phyloP scores from a whole-genome alignment of 805 yeast species.

The Myxozyma udenii region DNA sequence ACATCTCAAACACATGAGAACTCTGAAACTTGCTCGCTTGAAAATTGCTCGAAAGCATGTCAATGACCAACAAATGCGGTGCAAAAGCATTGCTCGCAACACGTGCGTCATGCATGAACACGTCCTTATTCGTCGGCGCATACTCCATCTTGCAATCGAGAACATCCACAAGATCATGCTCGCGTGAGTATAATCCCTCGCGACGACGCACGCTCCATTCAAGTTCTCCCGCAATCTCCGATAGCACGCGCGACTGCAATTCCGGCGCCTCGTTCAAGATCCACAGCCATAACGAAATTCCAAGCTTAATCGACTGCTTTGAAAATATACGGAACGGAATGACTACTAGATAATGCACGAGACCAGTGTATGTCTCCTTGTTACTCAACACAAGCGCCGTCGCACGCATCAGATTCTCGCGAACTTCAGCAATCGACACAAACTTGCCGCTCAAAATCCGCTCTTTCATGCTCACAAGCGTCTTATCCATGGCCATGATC shows the following conservation, averaged over 20 bases:
- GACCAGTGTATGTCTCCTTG: constrained; percentile 18
- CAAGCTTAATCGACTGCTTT: constrained; percentile 56
- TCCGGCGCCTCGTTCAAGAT: constrained; percentile 64
- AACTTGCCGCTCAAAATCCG: constrained; percentile 29
- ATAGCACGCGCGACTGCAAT: constrained; percentile 56
- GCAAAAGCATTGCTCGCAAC: constrained; percentile 50
- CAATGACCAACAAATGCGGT: constrained; percentile 68
- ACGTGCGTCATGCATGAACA: constrained; percentile 52
- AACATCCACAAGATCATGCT: constrained; percentile 41
- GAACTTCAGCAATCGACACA: constrained; percentile 32
- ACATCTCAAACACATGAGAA: constrained; percentile 63
- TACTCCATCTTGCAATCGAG: constrained; percentile 83
- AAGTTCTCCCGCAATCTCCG: constrained; percentile 70
- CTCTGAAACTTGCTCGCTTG: constrained; percentile 75
- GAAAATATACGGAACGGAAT: constrained; percentile 71
- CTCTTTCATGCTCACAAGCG: constrained; percentile 31
- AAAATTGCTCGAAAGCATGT: constrained; percentile 69
- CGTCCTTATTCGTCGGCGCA: constrained; percentile 70
- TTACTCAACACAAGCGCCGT: constrained; percentile 42
- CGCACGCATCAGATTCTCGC: constrained; percentile 38
- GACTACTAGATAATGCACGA: constrained; percentile 45
- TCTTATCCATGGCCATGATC: constrained; percentile 17
- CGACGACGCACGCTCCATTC: constrained; percentile 57
- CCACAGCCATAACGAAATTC: constrained; percentile 77
- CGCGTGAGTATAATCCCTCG: constrained; percentile 60